These are phyloP conservation scores for Cryptococcus floricola DNA, from an alignment of 1,284 basidiomycete genomes.

Conservation along the genomic window DNA sequence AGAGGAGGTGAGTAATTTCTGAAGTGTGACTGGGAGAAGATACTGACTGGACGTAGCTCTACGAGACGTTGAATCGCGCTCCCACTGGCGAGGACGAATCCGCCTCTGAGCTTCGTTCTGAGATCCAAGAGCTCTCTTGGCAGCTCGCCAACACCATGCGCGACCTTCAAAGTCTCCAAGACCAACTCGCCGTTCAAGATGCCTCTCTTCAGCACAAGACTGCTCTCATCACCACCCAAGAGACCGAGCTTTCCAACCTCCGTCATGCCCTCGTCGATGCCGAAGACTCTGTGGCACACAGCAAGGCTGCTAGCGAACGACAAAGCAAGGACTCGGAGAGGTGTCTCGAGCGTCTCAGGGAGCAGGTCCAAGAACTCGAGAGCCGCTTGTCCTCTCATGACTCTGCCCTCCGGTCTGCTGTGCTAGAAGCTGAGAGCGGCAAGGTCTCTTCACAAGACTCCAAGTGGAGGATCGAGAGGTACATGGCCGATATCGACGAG, in stretches of 20 bases:
- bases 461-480: conserved; percentile 21
- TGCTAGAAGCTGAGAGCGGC: conserved; percentile 20
- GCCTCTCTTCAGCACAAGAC: conserved; percentile 9
- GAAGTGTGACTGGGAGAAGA: background rate
- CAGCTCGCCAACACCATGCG: conserved; percentile 3
- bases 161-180: background rate
- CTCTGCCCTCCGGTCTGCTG: conserved; percentile 11
- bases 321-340: conserved; percentile 19
- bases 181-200: background rate
- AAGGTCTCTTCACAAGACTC: conserved; percentile 15
- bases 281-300: conserved; percentile 12
- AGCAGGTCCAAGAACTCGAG: conserved; percentile 16
- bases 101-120: background rate
- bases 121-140: background rate
- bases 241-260: conserved; percentile 15
- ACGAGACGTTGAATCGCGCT: conserved; percentile 8
- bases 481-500: conserved; percentile 28
- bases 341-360: conserved; percentile 6
- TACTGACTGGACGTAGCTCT: background rate
- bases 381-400: conserved; percentile 10
- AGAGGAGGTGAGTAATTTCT: conserved; percentile 12
- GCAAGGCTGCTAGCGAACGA: conserved; percentile 5
- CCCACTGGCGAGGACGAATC: conserved; percentile 1
- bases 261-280: conserved; percentile 10
- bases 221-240: conserved; percentile 11